A percentile compares a stretch with the other conserved stretches of the same genome.
Evolutionary conservation across 768 basidiomycete genomes (phyloP).

Genomic region (Lentinus tigrinus): DNA sequence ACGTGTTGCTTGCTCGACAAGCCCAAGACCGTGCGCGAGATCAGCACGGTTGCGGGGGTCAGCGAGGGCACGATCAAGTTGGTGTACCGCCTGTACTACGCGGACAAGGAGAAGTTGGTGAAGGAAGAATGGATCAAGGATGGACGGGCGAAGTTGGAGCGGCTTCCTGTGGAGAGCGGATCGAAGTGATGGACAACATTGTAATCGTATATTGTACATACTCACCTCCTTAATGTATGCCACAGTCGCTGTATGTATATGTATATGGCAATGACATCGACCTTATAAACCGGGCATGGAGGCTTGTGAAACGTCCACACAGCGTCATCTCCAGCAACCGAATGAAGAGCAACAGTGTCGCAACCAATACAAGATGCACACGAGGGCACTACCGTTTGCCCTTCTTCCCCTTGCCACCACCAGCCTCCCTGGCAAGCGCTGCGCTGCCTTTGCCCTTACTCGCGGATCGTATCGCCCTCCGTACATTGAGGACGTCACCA

Average conservation of each 20-base stretch:
- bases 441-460: conserved; percentile 68
- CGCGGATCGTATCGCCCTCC: conserved; percentile 82
- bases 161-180: conserved; percentile 33
- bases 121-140: conserved; percentile 85
- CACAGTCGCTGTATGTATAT: conserved; percentile 17
- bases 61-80: conserved; percentile 95
- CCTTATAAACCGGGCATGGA: not conserved
- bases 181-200: conserved; percentile 12
- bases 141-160: conserved; percentile 59
- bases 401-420: conserved; percentile 23
- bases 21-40: conserved; percentile 76
- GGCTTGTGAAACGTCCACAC: not conserved
- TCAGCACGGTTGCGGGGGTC: conserved; percentile 88
- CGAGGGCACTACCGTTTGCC: conserved; percentile 19
- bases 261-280: conserved; percentile 13
- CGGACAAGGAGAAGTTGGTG: conserved; percentile 73
- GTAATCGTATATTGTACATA: not conserved
- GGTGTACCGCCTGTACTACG: conserved; percentile 79
- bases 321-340: no score
- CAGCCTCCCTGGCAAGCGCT: conserved; percentile 49
- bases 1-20: conserved; percentile 80
- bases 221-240: conserved; percentile 5
- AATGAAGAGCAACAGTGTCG: not conserved
- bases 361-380: no score
- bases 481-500: conserved; percentile 66